Evolutionary conservation across 192 early-diverging fungal genomes (phyloP).

Genomic region (Rhizophagus prolifer): DNA sequence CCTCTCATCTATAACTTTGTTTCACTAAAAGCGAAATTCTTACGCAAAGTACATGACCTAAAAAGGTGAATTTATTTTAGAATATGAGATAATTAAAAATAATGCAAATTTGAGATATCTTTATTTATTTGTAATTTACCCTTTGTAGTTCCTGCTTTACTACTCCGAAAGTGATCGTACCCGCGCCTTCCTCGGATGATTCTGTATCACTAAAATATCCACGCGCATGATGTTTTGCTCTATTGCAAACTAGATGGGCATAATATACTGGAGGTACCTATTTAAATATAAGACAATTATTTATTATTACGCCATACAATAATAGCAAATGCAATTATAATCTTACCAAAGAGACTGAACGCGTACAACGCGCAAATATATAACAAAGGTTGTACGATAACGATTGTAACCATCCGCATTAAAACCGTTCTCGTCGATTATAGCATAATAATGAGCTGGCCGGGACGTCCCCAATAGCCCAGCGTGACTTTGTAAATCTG

Average conservation of each 20-base stretch:
- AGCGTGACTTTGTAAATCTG: constrained; percentile 79
- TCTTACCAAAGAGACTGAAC: constrained; percentile 72
- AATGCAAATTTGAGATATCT: too few relatives aligned
- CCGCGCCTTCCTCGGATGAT: constrained; percentile 27
- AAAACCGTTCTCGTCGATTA: constrained; percentile 85
- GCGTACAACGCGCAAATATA: constrained; percentile 86
- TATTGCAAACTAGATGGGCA: constrained; percentile 84
- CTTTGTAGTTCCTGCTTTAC: constrained; percentile 44
- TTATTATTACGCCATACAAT: not conserved
- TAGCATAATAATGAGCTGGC: constrained; percentile 88
- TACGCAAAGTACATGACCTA: too few relatives aligned
- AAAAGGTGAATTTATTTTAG: too few relatives aligned
- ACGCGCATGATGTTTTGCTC: constrained; percentile 81
- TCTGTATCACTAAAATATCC: constrained; percentile 55
- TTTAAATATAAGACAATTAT: not conserved
- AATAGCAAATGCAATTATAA: not conserved
- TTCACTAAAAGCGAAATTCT: too few relatives aligned
- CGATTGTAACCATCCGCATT: constrained; percentile 77
- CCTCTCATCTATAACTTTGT: too few relatives aligned
- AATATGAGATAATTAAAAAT: too few relatives aligned
- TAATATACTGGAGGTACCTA: constrained; percentile 86
- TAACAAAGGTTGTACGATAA: constrained; percentile 91
- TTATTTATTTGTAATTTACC: constrained; percentile 14
- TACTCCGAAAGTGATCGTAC: constrained; percentile 25
- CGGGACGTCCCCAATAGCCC: constrained; percentile 92